A percentile compares a stretch with the other conserved stretches of the same genome.
These are phyloP conservation scores for Tanacetum coccineum DNA, from an alignment of 129 eudicot genomes.

Conservation along the genomic window DNA sequence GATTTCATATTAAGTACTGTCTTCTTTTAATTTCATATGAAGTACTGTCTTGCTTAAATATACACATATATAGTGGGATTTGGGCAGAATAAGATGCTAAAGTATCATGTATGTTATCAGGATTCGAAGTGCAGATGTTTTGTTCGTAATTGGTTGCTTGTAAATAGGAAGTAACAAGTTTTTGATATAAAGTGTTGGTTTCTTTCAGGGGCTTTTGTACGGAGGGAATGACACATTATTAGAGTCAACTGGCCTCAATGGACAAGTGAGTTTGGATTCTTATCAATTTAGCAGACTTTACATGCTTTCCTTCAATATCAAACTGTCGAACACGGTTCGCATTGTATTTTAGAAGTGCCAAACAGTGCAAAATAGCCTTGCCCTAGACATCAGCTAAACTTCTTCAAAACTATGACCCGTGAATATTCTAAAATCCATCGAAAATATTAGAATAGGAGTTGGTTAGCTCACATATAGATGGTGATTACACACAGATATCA, in stretches of 20 bases:
- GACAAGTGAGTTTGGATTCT: conserved; percentile 49
- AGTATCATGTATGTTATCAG: too few relatives aligned
- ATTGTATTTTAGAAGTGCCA: background rate
- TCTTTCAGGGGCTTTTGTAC: conserved; percentile 83
- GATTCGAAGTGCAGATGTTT: too few relatives aligned
- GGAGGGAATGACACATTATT: conserved; percentile 74
- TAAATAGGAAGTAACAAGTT: background rate
- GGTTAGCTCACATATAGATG: background rate
- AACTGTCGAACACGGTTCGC: background rate
- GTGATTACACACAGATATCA: too few relatives aligned
- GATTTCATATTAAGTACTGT: too few relatives aligned
- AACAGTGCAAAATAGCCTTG: background rate
- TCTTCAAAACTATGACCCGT: background rate
- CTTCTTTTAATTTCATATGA: too few relatives aligned
- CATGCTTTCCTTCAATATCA: background rate
- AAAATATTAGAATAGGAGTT: background rate
- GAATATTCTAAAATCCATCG: conserved; percentile 14
- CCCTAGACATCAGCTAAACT: background rate
- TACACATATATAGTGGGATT: too few relatives aligned
- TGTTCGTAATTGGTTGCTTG: too few relatives aligned
- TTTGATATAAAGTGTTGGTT: conserved; percentile 15
- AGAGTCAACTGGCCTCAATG: conserved; percentile 92
- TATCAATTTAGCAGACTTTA: conserved; percentile 10
- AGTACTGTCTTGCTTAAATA: too few relatives aligned
- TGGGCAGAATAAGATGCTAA: too few relatives aligned